phyloP scores from a whole-genome alignment of 2,329 filamentous ascomycete genomes.

The Penicillium decumbens region DNA sequence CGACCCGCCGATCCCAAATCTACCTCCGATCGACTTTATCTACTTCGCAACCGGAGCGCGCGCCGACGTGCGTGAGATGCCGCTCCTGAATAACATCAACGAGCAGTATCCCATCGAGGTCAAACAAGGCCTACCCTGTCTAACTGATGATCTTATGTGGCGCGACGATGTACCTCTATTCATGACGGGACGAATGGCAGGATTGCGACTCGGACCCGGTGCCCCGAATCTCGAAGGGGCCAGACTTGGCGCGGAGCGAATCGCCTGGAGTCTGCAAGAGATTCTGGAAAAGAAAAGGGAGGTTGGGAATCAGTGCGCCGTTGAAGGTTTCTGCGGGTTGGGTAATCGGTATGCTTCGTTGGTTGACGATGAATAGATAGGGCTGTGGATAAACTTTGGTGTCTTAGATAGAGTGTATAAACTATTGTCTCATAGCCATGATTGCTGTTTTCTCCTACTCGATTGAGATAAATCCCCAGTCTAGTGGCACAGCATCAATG shows the following conservation, averaged over 20 bases:
- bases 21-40: constrained; percentile 60
- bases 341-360: constrained; percentile 39
- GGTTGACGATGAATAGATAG: constrained; percentile 12
- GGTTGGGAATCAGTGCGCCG: constrained; percentile 22
- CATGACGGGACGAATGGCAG: constrained; percentile 63
- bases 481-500: background rate
- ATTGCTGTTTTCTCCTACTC: background rate
- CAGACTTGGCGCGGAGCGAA: constrained; percentile 66
- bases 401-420: background rate
- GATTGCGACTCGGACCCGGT: constrained; percentile 64
- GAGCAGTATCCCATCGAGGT: constrained; percentile 57
- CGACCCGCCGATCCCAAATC: constrained; percentile 47
- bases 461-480: background rate
- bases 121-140: constrained; percentile 63
- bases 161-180: constrained; percentile 67
- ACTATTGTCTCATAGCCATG: background rate
- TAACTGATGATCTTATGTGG: constrained; percentile 76
- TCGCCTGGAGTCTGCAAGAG: constrained; percentile 66
- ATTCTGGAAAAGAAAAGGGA: constrained; percentile 39
- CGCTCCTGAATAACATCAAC: constrained; percentile 58
- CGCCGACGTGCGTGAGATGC: constrained; percentile 57
- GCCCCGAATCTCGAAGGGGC: constrained; percentile 71
- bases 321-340: constrained; percentile 38
- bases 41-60: constrained; percentile 72
- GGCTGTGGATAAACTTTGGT: background rate